phyloP scores from a whole-genome alignment of 2,329 filamentous ascomycete species.

The Pseudogymnoascus sp. region DNA sequence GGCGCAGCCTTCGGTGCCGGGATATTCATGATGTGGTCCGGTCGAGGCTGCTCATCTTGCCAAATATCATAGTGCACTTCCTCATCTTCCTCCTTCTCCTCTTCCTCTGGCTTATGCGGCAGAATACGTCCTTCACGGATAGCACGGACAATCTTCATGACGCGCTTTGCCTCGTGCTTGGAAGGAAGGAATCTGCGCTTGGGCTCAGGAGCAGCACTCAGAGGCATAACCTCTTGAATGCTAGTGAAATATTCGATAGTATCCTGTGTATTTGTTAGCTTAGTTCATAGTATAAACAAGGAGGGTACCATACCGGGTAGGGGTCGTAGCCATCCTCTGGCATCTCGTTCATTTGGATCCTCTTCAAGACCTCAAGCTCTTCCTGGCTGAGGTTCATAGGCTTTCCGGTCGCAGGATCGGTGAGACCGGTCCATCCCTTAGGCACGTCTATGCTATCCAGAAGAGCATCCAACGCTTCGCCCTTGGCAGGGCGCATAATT shows the following conservation, averaged over 20 bases:
- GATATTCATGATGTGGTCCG: constrained; percentile 87
- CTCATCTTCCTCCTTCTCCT: constrained; percentile 62
- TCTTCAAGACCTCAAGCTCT: constrained; percentile 79
- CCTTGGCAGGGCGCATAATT: constrained; percentile 91
- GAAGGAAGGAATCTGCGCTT: constrained; percentile 94
- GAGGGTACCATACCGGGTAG: constrained; percentile 57
- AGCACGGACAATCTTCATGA: constrained; percentile 95
- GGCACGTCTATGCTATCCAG: constrained; percentile 95
- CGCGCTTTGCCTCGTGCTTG: constrained; percentile 90
- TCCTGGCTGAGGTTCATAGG: constrained; percentile 79
- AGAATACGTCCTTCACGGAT: constrained; percentile 91
- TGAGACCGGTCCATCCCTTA: constrained; percentile 94
- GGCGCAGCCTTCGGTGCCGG: constrained; percentile 89
- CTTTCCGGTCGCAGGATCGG: constrained; percentile 88
- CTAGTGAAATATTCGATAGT: constrained; percentile 92
- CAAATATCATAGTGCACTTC: constrained; percentile 76
- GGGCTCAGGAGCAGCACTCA: constrained; percentile 89
- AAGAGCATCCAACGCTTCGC: constrained; percentile 84
- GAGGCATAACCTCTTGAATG: constrained; percentile 83
- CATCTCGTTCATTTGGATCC: constrained; percentile 81
- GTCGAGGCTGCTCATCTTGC: constrained; percentile 79
- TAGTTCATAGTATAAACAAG: background rate
- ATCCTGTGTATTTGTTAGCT: constrained; percentile 41
- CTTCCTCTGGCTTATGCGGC: constrained; percentile 73
- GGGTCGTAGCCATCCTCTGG: constrained; percentile 85